Evolutionary conservation across 2,329 filamentous ascomycete species (phyloP).

Genomic region (Aspergillus sp.): DNA sequence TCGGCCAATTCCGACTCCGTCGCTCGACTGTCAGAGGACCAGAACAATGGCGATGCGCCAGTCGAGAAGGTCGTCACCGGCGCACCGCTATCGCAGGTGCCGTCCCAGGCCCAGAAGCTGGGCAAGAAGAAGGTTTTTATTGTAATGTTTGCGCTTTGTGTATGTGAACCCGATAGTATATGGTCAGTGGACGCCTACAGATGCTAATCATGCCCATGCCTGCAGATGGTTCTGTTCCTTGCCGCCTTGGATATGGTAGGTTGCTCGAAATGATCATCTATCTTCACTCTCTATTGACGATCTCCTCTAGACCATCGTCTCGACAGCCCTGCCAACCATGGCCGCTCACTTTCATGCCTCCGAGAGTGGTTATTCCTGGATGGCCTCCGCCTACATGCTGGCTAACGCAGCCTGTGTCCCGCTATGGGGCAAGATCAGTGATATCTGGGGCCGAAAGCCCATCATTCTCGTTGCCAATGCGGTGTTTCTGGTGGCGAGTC

Average conservation of each 20-base stretch:
- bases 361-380: slow-evolving; percentile 47
- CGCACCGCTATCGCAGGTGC: slow-evolving; percentile 27
- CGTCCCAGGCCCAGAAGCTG: slow-evolving; percentile 38
- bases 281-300: slow-evolving; percentile 5
- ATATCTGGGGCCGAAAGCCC: slow-evolving; percentile 66
- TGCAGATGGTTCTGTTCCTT: slow-evolving; percentile 55
- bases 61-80: slow-evolving; percentile 18
- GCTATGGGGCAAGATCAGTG: slow-evolving; percentile 62
- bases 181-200: background rate
- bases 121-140: slow-evolving; percentile 39
- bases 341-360: slow-evolving; percentile 41
- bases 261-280: background rate
- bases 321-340: slow-evolving; percentile 46
- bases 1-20: slow-evolving; percentile 10
- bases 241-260: slow-evolving; percentile 58
- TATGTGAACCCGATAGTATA: slow-evolving; percentile 18
- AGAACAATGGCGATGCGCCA: slow-evolving; percentile 10
- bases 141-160: slow-evolving; percentile 42
- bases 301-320: slow-evolving; percentile 39
- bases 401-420: slow-evolving; percentile 50
- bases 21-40: background rate
- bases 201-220: background rate
- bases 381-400: slow-evolving; percentile 46
- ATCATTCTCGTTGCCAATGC: slow-evolving; percentile 59
- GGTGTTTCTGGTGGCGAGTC: slow-evolving; percentile 61